phyloP scores from a whole-genome alignment of 805 yeast genomes.

The Kuraishia cidri region DNA sequence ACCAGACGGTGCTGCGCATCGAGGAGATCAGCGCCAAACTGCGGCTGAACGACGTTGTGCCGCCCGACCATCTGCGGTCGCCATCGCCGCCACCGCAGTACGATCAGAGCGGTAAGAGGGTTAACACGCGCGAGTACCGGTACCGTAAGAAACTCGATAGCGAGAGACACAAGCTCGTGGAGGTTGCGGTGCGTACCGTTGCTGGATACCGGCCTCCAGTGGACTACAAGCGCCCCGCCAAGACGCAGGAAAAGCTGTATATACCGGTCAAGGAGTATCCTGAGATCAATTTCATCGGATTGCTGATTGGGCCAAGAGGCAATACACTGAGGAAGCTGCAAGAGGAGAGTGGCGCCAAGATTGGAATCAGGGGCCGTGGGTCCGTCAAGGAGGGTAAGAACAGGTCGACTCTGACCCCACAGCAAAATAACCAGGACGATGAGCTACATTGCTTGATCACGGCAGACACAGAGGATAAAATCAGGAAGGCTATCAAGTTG shows the following conservation, averaged over 20 bases:
- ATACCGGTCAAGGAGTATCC: slow-evolving; percentile 86
- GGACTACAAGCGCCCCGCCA: slow-evolving; percentile 57
- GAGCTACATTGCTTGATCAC: slow-evolving; percentile 84
- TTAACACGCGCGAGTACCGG: slow-evolving; percentile 73
- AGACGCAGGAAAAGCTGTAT: slow-evolving; percentile 71
- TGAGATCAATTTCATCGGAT: slow-evolving; percentile 86
- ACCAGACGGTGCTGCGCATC: slow-evolving; percentile 62
- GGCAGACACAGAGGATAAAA: slow-evolving; percentile 72
- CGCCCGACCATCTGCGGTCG: slow-evolving; percentile 42
- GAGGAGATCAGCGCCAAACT: slow-evolving; percentile 69
- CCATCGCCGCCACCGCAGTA: slow-evolving; percentile 93
- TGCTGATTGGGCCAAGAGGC: slow-evolving; percentile 92
- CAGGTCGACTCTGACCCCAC: slow-evolving; percentile 33
- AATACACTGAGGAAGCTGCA: slow-evolving; percentile 77
- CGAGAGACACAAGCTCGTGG: slow-evolving; percentile 77
- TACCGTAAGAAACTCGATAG: slow-evolving; percentile 54
- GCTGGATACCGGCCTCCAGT: slow-evolving; percentile 77
- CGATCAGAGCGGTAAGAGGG: slow-evolving; percentile 74
- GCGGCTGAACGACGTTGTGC: slow-evolving; percentile 38
- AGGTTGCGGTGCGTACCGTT: slow-evolving; percentile 57
- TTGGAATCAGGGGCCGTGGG: slow-evolving; percentile 92
- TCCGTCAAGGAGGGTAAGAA: slow-evolving; percentile 89
- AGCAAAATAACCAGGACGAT: slow-evolving; percentile 56
- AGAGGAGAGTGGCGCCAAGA: slow-evolving; percentile 77
- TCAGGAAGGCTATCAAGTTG: slow-evolving; percentile 64